These are phyloP conservation scores for Lavandula angustifolia DNA, from an alignment of 257 asterid genomes.

Conservation along the genomic window DNA sequence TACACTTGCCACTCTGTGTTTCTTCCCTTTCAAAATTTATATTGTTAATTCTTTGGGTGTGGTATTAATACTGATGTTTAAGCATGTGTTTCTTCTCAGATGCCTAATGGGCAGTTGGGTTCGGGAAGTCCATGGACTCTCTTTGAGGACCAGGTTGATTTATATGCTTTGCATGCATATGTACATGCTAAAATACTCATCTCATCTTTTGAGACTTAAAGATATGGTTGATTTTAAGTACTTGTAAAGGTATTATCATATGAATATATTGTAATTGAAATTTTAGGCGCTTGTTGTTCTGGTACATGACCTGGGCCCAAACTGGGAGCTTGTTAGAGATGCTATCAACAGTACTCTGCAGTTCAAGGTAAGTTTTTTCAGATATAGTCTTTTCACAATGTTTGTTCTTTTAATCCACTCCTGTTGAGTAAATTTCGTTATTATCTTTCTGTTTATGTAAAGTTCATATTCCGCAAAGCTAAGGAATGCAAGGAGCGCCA, in stretches of 20 bases:
- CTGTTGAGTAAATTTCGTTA: slow-evolving; percentile 16
- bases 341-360: slow-evolving; percentile 82
- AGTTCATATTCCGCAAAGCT: slow-evolving; percentile 90
- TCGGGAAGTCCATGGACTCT: slow-evolving; percentile 83
- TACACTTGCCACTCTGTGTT: slow-evolving; percentile 36
- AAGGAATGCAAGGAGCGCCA: slow-evolving; percentile 96
- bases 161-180: slow-evolving; percentile 25
- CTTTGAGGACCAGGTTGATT: slow-evolving; percentile 88
- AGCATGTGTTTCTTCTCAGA: slow-evolving; percentile 49
- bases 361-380: slow-evolving; percentile 66
- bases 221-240: slow-evolving; percentile 16
- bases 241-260: slow-evolving; percentile 18
- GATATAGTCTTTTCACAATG: neutral
- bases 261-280: slow-evolving; percentile 15
- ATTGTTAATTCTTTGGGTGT: slow-evolving; percentile 14
- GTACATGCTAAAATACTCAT: slow-evolving; percentile 11
- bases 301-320: slow-evolving; percentile 95
- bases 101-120: slow-evolving; percentile 65
- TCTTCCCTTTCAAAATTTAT: slow-evolving; percentile 1
- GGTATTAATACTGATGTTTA: slow-evolving; percentile 24
- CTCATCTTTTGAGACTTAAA: slow-evolving; percentile 13
- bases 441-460: slow-evolving; percentile 31
- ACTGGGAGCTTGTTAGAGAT: slow-evolving; percentile 98
- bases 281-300: slow-evolving; percentile 92
- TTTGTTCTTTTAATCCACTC: neutral